These are phyloP conservation scores for Udeniomyces megalosporus DNA, from an alignment of 768 basidiomycete species.

Conservation along the genomic window DNA sequence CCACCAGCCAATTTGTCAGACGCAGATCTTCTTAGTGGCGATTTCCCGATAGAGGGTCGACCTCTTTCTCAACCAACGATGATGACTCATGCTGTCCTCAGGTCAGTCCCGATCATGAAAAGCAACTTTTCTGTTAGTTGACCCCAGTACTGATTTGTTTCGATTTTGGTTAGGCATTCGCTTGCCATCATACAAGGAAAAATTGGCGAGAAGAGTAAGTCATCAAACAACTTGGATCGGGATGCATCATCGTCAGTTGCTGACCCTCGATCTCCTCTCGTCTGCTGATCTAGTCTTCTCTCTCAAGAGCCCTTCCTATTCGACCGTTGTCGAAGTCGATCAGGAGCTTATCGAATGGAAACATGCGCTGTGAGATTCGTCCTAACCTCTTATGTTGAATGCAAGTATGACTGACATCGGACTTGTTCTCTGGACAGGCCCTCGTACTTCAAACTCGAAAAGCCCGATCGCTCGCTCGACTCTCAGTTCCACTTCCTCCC, in stretches of 20 bases:
- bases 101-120: not conserved
- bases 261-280: not conserved
- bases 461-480: conserved; percentile 28
- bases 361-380: not conserved
- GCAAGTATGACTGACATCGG: too few relatives aligned
- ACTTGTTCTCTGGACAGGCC: not conserved
- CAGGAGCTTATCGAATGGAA: conserved; percentile 27
- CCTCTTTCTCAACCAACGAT: conserved; percentile 28
- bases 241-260: not conserved
- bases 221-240: not conserved
- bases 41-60: conserved; percentile 28
- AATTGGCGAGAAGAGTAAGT: conserved; percentile 28
- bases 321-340: conserved; percentile 30
- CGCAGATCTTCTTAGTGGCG: conserved; percentile 24
- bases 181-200: conserved; percentile 30
- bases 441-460: conserved; percentile 17
- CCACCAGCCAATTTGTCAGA: conserved; percentile 30
- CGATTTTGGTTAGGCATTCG: conserved; percentile 21
- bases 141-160: not conserved
- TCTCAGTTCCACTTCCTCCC: conserved; percentile 28
- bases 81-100: conserved; percentile 30
- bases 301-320: conserved; percentile 29
- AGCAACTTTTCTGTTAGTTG: not conserved
- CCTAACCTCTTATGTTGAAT: too few relatives aligned
- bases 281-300: conserved; percentile 23